A percentile compares a stretch with the other conserved stretches of the same genome.
These are phyloP conservation scores for Salinomyces thailandicus DNA, from an alignment of 2,329 filamentous ascomycete genomes.

Conservation along the genomic window DNA sequence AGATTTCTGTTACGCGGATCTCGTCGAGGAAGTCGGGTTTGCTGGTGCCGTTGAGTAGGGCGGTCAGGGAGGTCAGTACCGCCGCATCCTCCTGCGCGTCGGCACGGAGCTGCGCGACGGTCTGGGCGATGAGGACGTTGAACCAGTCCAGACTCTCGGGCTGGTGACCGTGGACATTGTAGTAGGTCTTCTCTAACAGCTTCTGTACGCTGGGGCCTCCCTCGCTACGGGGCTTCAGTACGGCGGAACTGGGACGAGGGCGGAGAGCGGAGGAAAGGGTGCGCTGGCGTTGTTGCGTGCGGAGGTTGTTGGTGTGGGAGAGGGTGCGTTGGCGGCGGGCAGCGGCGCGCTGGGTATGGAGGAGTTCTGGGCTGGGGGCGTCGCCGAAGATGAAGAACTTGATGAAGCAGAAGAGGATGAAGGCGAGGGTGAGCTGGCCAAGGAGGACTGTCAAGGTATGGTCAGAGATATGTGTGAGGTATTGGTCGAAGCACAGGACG, in stretches of 20 bases:
- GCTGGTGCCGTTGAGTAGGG: conserved; percentile 70
- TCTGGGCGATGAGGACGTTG: conserved; percentile 93
- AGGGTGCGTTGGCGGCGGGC: conserved; percentile 63
- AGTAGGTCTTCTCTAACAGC: conserved; percentile 93
- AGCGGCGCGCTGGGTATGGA: conserved; percentile 63
- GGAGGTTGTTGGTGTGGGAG: conserved; percentile 46
- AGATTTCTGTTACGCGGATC: conserved; percentile 88
- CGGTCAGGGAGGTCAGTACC: conserved; percentile 74
- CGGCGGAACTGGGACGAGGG: conserved; percentile 21
- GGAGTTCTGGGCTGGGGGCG: conserved; percentile 70
- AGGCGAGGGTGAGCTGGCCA: conserved; percentile 82
- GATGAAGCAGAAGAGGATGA: conserved; percentile 89
- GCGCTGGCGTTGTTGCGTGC: conserved; percentile 23
- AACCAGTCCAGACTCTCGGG: conserved; percentile 98
- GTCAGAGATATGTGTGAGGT: too few species aligned
- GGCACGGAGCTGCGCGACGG: conserved; percentile 85
- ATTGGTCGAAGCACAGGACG: too few species aligned
- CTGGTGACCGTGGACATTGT: conserved; percentile 90
- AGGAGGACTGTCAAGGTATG: too few species aligned
- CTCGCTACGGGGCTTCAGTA: conserved; percentile 21
- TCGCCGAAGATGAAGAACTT: conserved; percentile 99
- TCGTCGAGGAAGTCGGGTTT: conserved; percentile 88
- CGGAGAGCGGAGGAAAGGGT: conserved; percentile 25
- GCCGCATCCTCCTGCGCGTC: conserved; percentile 88
- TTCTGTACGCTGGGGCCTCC: conserved; percentile 69